phyloP scores from a whole-genome alignment of 1,284 basidiomycete species.

The Lentinus polychrous region DNA sequence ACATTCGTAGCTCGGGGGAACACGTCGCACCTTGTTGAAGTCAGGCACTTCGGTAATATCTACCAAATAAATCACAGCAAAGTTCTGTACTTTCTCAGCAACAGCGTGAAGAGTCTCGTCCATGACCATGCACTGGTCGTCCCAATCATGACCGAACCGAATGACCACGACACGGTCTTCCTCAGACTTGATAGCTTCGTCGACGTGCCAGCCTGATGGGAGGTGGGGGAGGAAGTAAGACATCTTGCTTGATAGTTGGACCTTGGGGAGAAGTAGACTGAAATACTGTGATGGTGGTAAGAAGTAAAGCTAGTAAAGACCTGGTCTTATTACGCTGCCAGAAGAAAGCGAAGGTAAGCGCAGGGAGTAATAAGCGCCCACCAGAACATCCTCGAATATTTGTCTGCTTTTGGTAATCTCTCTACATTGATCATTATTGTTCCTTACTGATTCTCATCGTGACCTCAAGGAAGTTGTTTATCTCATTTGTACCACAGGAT shows the following conservation, averaged over 20 bases:
- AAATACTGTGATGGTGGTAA: constrained; percentile 1
- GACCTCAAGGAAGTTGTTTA: too few relatives aligned
- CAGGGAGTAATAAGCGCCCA: too few relatives aligned
- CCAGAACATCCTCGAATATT: too few relatives aligned
- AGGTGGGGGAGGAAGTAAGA: constrained; percentile 88
- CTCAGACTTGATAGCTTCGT: constrained; percentile 96
- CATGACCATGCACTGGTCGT: constrained; percentile 97
- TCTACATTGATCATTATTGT: too few relatives aligned
- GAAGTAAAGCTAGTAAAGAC: not conserved
- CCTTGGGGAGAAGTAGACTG: not conserved
- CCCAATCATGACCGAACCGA: constrained; percentile 94
- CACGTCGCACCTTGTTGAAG: constrained; percentile 84
- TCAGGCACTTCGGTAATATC: constrained; percentile 98
- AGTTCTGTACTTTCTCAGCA: constrained; percentile 96
- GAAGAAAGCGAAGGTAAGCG: too few relatives aligned
- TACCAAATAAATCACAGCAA: constrained; percentile 92
- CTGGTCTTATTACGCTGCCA: too few relatives aligned
- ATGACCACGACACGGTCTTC: constrained; percentile 95
- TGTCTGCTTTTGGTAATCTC: too few relatives aligned
- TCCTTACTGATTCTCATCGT: too few relatives aligned
- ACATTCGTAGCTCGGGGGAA: too few relatives aligned
- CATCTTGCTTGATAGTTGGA: constrained; percentile 40
- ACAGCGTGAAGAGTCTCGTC: constrained; percentile 94
- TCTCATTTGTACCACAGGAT: not conserved
- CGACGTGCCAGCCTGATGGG: constrained; percentile 95